Percentiles rank a stretch among this genome's conserved stretches.
These are phyloP conservation scores for Rheum nobile DNA, from an alignment of 148 eudicot genomes.

Conservation along the genomic window DNA sequence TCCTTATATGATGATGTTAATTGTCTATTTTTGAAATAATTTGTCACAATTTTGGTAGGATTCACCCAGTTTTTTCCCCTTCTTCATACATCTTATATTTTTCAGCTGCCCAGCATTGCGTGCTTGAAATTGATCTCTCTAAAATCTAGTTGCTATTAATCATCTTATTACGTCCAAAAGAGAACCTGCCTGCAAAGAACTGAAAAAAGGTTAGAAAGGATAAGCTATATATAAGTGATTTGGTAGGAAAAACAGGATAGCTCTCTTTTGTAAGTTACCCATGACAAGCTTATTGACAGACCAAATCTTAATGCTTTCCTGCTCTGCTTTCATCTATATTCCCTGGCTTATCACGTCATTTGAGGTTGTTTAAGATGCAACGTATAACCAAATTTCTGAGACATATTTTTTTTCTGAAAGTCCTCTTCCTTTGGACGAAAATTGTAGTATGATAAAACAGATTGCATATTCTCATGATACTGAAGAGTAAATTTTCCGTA, in stretches of 20 bases:
- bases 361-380: not conserved
- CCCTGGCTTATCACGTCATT: not conserved
- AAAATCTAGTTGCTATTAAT: not conserved
- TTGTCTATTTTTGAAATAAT: not conserved
- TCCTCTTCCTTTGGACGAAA: not conserved
- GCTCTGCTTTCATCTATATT: not conserved
- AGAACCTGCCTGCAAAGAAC: not conserved
- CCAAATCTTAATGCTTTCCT: not conserved
- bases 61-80: not conserved
- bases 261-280: not conserved
- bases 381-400: not conserved
- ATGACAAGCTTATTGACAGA: not conserved
- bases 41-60: not conserved
- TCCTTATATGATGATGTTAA: not conserved
- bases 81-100: not conserved
- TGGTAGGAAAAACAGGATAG: not conserved
- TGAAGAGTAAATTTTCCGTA: not conserved
- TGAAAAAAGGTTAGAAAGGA: not conserved
- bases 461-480: not conserved
- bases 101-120: not conserved
- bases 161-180: not conserved
- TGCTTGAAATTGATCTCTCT: not conserved
- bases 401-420: not conserved
- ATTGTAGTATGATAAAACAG: not conserved
- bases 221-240: not conserved